phyloP scores from a whole-genome alignment of 495 filamentous ascomycete genomes.

The Chaetomium fimeti region DNA sequence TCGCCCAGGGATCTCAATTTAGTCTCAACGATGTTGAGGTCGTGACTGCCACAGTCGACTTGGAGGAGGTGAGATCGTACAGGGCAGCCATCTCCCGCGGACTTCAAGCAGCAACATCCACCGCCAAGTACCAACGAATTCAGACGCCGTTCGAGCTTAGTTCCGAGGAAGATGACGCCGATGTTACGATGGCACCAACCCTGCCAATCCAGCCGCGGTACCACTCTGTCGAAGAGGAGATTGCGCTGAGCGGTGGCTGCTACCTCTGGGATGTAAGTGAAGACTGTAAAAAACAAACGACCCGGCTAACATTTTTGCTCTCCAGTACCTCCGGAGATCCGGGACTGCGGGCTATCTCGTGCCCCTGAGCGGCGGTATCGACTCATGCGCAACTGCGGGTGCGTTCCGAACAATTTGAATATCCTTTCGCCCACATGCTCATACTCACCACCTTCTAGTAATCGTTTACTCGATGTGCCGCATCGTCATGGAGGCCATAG shows the following conservation, averaged over 20 bases:
- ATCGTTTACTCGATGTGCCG: conserved; percentile 80
- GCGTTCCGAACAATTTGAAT: conserved; percentile 15
- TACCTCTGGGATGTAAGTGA: conserved; percentile 70
- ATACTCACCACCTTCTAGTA: conserved; percentile 36
- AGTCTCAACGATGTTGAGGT: conserved; percentile 81
- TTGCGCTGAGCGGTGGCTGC: conserved; percentile 66
- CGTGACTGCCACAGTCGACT: conserved; percentile 73
- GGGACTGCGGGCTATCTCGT: conserved; percentile 58
- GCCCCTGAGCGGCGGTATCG: conserved; percentile 72
- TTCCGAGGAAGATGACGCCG: conserved; percentile 39
- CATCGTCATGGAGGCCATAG: conserved; percentile 65
- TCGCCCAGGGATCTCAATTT: conserved; percentile 74
- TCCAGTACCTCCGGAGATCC: conserved; percentile 63
- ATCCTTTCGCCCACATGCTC: neutral
- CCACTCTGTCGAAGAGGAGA: conserved; percentile 71
- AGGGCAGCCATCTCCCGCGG: conserved; percentile 54
- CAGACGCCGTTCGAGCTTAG: conserved; percentile 43
- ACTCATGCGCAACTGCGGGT: conserved; percentile 55
- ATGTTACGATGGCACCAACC: conserved; percentile 34
- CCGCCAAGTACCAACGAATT: conserved; percentile 41
- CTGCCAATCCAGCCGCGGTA: conserved; percentile 44
- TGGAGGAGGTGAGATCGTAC: conserved; percentile 68
- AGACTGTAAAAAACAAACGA: neutral
- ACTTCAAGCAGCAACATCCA: conserved; percentile 53
- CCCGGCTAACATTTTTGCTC: conserved; percentile 4